phyloP scores from a whole-genome alignment of 371 early-diverging fungal genomes.

The Mortierella sp. region DNA sequence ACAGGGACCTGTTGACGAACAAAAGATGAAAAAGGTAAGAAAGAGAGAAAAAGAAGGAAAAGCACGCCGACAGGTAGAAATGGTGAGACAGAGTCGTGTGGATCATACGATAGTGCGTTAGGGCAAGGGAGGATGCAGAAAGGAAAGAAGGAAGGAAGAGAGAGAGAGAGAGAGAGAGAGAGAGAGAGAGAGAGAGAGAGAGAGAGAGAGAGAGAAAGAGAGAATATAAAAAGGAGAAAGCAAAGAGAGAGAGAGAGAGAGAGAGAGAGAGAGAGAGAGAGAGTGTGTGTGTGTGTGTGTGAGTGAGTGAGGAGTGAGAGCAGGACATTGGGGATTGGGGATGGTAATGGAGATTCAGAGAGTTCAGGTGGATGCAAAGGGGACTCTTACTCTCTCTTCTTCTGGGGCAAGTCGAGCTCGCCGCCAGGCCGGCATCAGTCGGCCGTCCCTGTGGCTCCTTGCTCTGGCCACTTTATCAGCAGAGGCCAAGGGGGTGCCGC shows the following conservation, averaged over 20 bases:
- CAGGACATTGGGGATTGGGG: not conserved
- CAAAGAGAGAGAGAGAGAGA: not conserved
- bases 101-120: not conserved
- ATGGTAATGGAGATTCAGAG: too few relatives aligned
- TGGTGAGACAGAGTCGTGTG: not conserved
- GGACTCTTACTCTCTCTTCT: not conserved
- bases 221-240: not conserved
- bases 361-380: too few relatives aligned
- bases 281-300: too few relatives aligned
- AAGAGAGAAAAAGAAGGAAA: not conserved
- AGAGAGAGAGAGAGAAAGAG: not conserved
- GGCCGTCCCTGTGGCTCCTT: not conserved
- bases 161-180: constrained; percentile 1
- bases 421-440: not conserved
- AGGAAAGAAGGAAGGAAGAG: not conserved
- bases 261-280: constrained; percentile 1
- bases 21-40: not conserved
- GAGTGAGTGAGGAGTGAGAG: not conserved
- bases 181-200: not conserved
- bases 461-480: too few relatives aligned
- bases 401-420: not conserved
- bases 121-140: not conserved
- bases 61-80: not conserved
- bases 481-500: too few relatives aligned
- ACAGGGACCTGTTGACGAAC: not conserved